Percentiles rank a stretch among this genome's conserved stretches.
phyloP scores from a whole-genome alignment of 2,329 filamentous ascomycete genomes.

The Colletotrichum kahawae region DNA sequence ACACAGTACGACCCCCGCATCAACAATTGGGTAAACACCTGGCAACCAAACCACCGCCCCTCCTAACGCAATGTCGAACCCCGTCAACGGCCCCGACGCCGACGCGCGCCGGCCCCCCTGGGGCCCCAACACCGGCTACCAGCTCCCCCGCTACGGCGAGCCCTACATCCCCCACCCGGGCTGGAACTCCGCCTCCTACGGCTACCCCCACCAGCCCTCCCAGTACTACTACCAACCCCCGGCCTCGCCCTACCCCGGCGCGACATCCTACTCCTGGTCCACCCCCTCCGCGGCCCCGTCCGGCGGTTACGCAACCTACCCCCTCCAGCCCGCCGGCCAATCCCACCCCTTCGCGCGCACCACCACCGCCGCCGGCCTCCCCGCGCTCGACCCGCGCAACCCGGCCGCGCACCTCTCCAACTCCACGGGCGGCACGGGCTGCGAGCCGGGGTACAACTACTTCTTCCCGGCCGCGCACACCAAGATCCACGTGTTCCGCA shows the following conservation, averaged over 20 bases:
- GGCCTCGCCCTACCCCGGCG: neutral
- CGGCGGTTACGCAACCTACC: neutral
- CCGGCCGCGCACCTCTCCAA: conserved; percentile 62
- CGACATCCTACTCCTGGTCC: conserved; percentile 16
- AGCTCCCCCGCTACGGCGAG: conserved; percentile 37
- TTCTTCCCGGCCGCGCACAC: conserved; percentile 64
- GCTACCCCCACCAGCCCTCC: conserved; percentile 36
- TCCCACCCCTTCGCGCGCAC: conserved; percentile 39
- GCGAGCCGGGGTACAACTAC: conserved; percentile 68
- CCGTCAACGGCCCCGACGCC: conserved; percentile 42
- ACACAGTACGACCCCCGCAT: neutral
- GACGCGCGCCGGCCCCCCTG: conserved; percentile 34
- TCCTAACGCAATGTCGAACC: conserved; percentile 32
- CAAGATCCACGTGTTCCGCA: conserved; percentile 64
- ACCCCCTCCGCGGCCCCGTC: neutral
- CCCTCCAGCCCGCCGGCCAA: conserved; percentile 43
- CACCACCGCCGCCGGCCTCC: conserved; percentile 42
- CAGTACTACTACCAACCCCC: conserved; percentile 28
- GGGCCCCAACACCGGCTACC: conserved; percentile 32
- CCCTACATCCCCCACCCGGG: conserved; percentile 42
- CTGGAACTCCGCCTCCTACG: neutral
- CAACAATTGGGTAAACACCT: conserved; percentile 35
- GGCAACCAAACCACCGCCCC: conserved; percentile 29
- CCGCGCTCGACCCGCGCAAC: conserved; percentile 47
- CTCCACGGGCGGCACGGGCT: conserved; percentile 60